Percentiles rank a stretch among this genome's conserved stretches.
Evolutionary conservation across 2,329 filamentous ascomycete genomes (phyloP).

Genomic region (Colletotrichum truncatum): DNA sequence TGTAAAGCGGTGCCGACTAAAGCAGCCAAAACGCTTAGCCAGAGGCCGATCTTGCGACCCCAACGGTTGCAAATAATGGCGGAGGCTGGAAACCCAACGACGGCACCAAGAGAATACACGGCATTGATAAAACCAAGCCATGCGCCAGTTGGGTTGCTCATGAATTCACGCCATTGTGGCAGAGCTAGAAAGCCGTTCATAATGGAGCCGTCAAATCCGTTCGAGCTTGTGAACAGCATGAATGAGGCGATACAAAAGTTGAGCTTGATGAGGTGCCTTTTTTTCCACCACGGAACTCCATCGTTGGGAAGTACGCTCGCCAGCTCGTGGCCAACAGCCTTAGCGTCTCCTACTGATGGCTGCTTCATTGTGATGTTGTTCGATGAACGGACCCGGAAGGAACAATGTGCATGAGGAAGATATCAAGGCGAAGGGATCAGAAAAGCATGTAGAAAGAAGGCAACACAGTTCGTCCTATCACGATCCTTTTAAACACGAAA

Average conservation of each 20-base stretch:
- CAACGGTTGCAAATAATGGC: slow-evolving; percentile 41
- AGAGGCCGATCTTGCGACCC: slow-evolving; percentile 20
- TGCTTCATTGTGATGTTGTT: neutral
- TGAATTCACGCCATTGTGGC: slow-evolving; percentile 20
- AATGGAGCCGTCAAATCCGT: slow-evolving; percentile 28
- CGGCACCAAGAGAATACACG: slow-evolving; percentile 48
- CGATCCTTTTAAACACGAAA: too few relatives aligned
- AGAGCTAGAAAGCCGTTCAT: slow-evolving; percentile 27
- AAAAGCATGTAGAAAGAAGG: neutral
- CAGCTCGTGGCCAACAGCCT: slow-evolving; percentile 24
- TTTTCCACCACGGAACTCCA: slow-evolving; percentile 24
- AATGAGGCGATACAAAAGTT: slow-evolving; percentile 26
- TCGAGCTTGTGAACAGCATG: slow-evolving; percentile 19
- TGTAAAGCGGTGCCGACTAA: slow-evolving; percentile 35
- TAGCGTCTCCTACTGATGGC: neutral
- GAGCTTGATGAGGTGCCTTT: slow-evolving; percentile 13
- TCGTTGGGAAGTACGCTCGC: slow-evolving; percentile 17
- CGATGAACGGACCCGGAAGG: neutral
- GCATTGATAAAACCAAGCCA: slow-evolving; percentile 25
- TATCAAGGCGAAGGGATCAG: neutral
- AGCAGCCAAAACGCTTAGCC: slow-evolving; percentile 3
- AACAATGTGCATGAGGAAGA: neutral
- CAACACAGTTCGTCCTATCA: too few relatives aligned
- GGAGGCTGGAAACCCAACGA: slow-evolving; percentile 39
- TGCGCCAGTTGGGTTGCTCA: slow-evolving; percentile 7